These are phyloP conservation scores for Mycosphaerella sp. DNA, from an alignment of 2,329 filamentous ascomycete species.

Conservation along the genomic window DNA sequence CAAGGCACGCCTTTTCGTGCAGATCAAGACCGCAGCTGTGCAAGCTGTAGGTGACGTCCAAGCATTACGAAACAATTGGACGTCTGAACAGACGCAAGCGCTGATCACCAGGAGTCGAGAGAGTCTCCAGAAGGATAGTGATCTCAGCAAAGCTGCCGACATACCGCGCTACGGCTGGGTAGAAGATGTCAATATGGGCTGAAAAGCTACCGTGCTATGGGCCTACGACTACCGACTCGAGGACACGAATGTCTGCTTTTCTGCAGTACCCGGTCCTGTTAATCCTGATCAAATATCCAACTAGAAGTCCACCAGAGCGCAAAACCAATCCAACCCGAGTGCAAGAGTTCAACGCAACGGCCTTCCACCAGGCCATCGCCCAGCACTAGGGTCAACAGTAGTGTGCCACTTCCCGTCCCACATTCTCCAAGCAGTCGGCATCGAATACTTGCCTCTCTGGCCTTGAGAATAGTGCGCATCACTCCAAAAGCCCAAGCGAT, in stretches of 20 bases:
- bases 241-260: not conserved
- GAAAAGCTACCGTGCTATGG: not conserved
- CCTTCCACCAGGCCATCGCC: constrained; percentile 24
- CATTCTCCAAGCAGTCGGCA: constrained; percentile 21
- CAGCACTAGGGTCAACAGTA: constrained; percentile 24
- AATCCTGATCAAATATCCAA: no score
- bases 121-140: constrained; percentile 35
- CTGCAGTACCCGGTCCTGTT: not conserved
- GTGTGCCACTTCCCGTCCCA: constrained; percentile 27
- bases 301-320: no score
- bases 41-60: constrained; percentile 35
- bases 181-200: constrained; percentile 17
- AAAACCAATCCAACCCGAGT: no score
- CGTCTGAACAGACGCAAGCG: constrained; percentile 35
- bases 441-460: constrained; percentile 18
- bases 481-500: constrained; percentile 24
- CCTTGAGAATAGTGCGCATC: constrained; percentile 29
- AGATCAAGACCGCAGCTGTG: constrained; percentile 36
- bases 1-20: constrained; percentile 35
- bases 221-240: not conserved
- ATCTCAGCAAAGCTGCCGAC: constrained; percentile 34
- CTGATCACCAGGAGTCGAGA: constrained; percentile 31
- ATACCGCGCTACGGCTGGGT: constrained; percentile 38
- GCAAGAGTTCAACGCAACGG: constrained; percentile 11
- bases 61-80: constrained; percentile 37